These are phyloP conservation scores for Yamadazyma conglobata DNA, from an alignment of 1,139 yeast genomes.

Conservation along the genomic window DNA sequence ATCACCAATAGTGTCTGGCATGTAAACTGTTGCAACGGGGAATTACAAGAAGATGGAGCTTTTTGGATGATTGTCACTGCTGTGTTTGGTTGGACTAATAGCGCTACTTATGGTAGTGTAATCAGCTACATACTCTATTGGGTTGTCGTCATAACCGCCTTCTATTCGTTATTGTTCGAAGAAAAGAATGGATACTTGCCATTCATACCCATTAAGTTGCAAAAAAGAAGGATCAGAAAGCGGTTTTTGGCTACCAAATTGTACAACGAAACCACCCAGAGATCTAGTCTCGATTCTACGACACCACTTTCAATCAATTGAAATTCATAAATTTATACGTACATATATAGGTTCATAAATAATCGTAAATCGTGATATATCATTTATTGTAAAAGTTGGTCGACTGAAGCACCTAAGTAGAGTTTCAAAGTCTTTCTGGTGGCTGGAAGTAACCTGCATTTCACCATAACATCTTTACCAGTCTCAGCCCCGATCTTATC, in stretches of 20 bases:
- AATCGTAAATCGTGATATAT: no score
- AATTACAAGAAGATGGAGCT: constrained; percentile 42
- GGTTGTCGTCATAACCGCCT: constrained; percentile 55
- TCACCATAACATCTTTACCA: constrained; percentile 47
- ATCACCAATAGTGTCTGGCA: constrained; percentile 83
- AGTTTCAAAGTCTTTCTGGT: constrained; percentile 58
- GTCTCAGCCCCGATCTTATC: constrained; percentile 35
- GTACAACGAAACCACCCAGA: constrained; percentile 1
- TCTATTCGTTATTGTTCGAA: constrained; percentile 50
- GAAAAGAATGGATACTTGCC: constrained; percentile 67
- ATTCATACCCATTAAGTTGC: constrained; percentile 57
- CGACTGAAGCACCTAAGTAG: constrained; percentile 66
- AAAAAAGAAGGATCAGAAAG: constrained; percentile 52
- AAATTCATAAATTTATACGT: background rate
- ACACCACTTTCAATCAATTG: constrained; percentile 21
- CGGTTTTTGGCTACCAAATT: constrained; percentile 21
- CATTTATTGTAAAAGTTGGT: constrained; percentile 38
- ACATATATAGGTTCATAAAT: background rate
- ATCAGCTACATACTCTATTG: constrained; percentile 73
- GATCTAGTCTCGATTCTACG: constrained; percentile 27
- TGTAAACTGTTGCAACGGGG: constrained; percentile 93
- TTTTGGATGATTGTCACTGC: constrained; percentile 90
- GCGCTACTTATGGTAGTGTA: constrained; percentile 94
- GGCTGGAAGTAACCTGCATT: constrained; percentile 64
- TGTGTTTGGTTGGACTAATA: constrained; percentile 90